These are phyloP conservation scores for Claviceps africana DNA, from an alignment of 2,329 filamentous ascomycete genomes.

Conservation along the genomic window DNA sequence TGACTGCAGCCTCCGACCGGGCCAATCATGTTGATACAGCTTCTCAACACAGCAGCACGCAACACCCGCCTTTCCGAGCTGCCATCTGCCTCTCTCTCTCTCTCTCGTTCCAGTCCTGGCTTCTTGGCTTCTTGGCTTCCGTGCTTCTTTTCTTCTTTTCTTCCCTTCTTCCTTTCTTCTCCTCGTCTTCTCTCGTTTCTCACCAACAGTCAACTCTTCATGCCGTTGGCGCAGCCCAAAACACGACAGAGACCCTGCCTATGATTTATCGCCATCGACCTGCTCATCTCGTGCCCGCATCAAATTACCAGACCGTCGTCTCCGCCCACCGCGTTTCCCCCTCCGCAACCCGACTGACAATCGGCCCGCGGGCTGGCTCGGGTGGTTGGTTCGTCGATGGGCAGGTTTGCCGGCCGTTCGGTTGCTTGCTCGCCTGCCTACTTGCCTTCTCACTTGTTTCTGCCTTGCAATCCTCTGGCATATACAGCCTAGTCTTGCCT, in stretches of 20 bases:
- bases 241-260: conserved; percentile 19
- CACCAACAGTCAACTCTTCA: not conserved
- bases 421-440: no score
- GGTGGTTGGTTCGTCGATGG: not conserved
- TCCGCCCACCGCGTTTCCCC: conserved; percentile 5
- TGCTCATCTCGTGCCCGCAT: not conserved
- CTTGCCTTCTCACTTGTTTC: no score
- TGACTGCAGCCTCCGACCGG: no score
- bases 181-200: not conserved
- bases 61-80: no score
- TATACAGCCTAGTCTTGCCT: conserved; percentile 19
- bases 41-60: no score
- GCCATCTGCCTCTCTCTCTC: no score
- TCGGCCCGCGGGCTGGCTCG: no score
- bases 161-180: no score
- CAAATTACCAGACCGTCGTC: conserved; percentile 6
- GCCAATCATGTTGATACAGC: no score
- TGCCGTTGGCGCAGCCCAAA: conserved; percentile 10
- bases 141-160: no score
- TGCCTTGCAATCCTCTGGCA: conserved; percentile 6
- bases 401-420: not conserved
- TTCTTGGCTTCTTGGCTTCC: no score
- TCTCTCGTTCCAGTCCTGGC: no score
- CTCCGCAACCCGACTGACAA: conserved; percentile 1
- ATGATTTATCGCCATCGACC: conserved; percentile 13